Base-by-base conservation (phyloP, 352 stramenopile genomes). In the Ophiocytium majus region DNA sequence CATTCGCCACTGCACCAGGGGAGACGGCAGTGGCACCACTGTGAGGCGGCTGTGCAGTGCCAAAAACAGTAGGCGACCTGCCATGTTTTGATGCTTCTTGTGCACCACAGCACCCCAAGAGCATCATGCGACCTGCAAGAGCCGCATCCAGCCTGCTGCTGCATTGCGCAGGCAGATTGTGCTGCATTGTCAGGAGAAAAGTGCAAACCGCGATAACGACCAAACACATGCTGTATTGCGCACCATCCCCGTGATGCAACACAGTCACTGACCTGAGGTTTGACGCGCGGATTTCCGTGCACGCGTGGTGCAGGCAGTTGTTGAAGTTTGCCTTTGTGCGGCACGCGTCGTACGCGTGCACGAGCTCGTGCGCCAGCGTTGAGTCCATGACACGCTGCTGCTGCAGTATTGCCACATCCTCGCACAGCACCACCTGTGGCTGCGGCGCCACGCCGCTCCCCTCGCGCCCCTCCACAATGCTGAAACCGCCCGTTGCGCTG, bases 321-420 rank as follows among this genome's bases (percentile, higher is more conserved):
- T 92, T 92, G 93, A 93, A 97, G 89, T 98, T 92, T 76, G 97
- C 92, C 85, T 97, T 95, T 84, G 93, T 92, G 80, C 94, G 93
- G 90, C 94, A 97, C 89, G 97, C 92, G 87, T 98, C 95, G 84
- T 94, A 97, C 5, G 95, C 95, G 88, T 98, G 95, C 83, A 98
- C 94, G 81, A 98, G 90, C 89, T 98, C 95, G 83, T 98, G 95
- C 31, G 93, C 91, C 79, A 97, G 90, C 28, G 95, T 98, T 76
- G 93, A 92, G 85, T 97, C 93, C 91, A 98, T 95, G 75, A 88
- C 84, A 14, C 63, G 76, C 84, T 88, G 84, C 19, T 78, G 66
- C 35, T 28, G 82, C 35, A 88, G 36, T 80, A 83, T 83, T 14
- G 23, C 49, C 49, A 85, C 84, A 32, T 88, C 81, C 33, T 76